Base-by-base conservation (phyloP, 2,329 filamentous ascomycete genomes). In the Cercospora sojina region DNA sequence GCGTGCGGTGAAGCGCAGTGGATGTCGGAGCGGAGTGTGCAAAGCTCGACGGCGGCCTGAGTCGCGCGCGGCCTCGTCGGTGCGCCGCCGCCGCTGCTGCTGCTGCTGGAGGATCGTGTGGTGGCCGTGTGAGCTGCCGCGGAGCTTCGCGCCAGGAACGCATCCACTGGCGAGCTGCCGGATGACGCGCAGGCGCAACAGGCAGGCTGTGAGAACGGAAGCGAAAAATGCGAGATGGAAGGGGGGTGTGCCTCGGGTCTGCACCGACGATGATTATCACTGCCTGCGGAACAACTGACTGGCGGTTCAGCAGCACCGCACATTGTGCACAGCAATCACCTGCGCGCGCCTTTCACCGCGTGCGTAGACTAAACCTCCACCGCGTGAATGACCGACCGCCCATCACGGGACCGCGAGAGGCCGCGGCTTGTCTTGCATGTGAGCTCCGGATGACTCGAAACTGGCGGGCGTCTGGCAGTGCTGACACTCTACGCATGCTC, bases 301-400 rank as follows among this genome's bases (percentile, higher is more conserved):
- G n/a, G n/a, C n/a, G n/a, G n/a, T n/a, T n/a, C n/a, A n/a, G 23
- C 29, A 9, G 16, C 25, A n/a, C 5, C 18, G 5, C 32, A 20
- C 27, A 18, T 23, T 18, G 51, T 31, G 51, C 51, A 29, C 16
- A 62, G 59, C 59, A 62, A 62, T 62, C 59, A 62, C n/a, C n/a
- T n/a, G n/a, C n/a, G n/a, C n/a, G n/a, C n/a, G n/a, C n/a, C n/a
- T n/a, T n/a, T n/a, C n/a, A n/a, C n/a, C n/a, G n/a, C n/a, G n/a
- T n/a, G n/a, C n/a, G n/a, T n/a, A n/a, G n/a, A n/a, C n/a, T n/a
- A n/a, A n/a, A n/a, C n/a, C n/a, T n/a, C n/a, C n/a, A n/a, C n/a
- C n/a, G n/a, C n/a, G n/a, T n/a, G 60, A 56, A 63, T 63, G 60
- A 63, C 60, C 59, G 49, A 16, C 32, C 12, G 51, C 51, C 23